Evolutionary conservation across 495 filamentous ascomycete species (phyloP), one percentile per base, ranked within the genome.

Genomic region (Cryomyces antarcticus): DNA sequence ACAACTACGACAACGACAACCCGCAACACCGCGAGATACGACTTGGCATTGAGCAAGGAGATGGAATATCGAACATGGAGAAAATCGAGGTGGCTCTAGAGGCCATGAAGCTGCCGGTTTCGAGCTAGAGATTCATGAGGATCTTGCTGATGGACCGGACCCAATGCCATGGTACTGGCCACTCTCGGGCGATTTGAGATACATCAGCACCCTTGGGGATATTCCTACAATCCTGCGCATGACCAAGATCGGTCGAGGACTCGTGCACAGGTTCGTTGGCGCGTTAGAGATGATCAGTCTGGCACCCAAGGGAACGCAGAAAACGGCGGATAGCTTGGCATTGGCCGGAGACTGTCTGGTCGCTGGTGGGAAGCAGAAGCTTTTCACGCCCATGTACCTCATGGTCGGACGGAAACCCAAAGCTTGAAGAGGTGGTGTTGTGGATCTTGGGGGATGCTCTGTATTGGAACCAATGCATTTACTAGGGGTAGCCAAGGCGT

Each of bases 1-100:
- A 95, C 52, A 65, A 77, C 3, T 97, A 95, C 66, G 80, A 97
- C 66, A 88, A 89, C 56, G 62, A 77, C 42, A 84, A 96, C 68
- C 56, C 80, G 11, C 74, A 78, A 54, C 89, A 97, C 69, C 79
- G 86, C 48, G 73, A 78, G 52, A 87, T 96, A 58, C 82, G 89
- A 46, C 75, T 95, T 27, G 88, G 81, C 51, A 97, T 97, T 53
- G 92, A 96, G 70, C 78, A 83, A 63, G 89, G 89, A 56, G 77
- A 96, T 56, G 89, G 92, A 52, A 96, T 97, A 63, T 87, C 84
- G 53, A 95, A 96, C 71, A 97, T 97, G 89, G 87, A 95, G 60
- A 79, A 67, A 58, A 70, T 94, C 48, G 76, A 75, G 5, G 87
- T 93, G 50, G 89, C 78, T 37, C 52, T 97, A 12, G 61, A 69